A percentile compares a stretch with the other conserved stretches of the same genome.
phyloP scores from a whole-genome alignment of 2,329 filamentous ascomycete genomes.

The Beauveria brongniartii region DNA sequence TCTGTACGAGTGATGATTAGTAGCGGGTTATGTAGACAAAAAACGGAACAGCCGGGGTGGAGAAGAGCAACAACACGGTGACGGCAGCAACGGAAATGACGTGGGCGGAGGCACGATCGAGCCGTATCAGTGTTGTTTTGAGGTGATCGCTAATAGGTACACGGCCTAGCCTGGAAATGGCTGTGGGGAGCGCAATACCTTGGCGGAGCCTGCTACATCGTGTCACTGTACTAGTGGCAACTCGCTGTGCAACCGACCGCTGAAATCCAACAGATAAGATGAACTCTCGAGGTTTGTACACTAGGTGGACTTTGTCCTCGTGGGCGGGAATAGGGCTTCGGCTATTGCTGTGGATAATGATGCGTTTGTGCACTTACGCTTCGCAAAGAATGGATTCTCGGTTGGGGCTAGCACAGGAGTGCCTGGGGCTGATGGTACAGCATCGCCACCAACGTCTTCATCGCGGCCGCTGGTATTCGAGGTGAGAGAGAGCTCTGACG shows the following conservation, averaged over 20 bases:
- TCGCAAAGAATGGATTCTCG: constrained; percentile 3
- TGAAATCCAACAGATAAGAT: background rate
- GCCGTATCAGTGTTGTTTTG: background rate
- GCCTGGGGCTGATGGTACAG: constrained; percentile 20
- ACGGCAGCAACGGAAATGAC: background rate
- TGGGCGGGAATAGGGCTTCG: background rate
- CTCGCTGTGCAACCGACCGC: background rate
- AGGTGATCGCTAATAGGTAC: background rate
- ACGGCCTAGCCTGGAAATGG: background rate
- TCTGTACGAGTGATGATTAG: constrained; percentile 7
- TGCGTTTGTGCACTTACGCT: background rate
- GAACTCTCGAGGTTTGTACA: background rate
- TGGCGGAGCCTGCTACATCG: background rate
- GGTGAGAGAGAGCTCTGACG: constrained; percentile 35
- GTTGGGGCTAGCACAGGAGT: constrained; percentile 18
- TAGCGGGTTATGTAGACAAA: constrained; percentile 1
- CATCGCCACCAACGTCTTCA: constrained; percentile 25
- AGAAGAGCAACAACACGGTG: background rate
- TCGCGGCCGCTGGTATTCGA: constrained; percentile 19
- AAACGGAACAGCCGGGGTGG: background rate
- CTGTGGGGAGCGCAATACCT: background rate
- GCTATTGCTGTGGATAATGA: background rate
- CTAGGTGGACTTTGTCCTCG: background rate
- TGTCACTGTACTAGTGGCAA: background rate
- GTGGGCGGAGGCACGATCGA: constrained; percentile 6